phyloP scores from a whole-genome alignment of 2,329 filamentous ascomycete genomes.

The Tolypocladium cylindrosporum region DNA sequence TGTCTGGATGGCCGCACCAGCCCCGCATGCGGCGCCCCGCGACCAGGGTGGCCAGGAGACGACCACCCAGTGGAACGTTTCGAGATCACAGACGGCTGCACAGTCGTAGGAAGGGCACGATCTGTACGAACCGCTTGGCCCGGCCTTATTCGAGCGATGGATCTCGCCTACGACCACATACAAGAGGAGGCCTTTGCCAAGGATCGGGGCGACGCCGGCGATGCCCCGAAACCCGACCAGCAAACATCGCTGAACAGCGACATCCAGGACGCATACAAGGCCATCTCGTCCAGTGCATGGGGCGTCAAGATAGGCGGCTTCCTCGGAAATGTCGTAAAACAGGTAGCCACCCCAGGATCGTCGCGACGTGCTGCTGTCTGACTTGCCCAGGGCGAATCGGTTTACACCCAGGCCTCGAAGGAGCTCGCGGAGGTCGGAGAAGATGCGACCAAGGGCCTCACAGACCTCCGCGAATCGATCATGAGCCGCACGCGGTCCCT shows the following conservation, averaged over 20 bases:
- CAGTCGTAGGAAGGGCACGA: not conserved
- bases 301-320: slow-evolving; percentile 80
- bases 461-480: slow-evolving; percentile 56
- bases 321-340: slow-evolving; percentile 85
- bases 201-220: slow-evolving; percentile 38
- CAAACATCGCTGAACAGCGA: slow-evolving; percentile 67
- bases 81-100: not conserved
- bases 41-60: not conserved
- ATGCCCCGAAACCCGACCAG: slow-evolving; percentile 29
- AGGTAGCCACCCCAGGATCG: slow-evolving; percentile 39
- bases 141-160: slow-evolving; percentile 47
- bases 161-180: slow-evolving; percentile 95
- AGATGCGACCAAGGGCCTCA: slow-evolving; percentile 74
- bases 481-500: slow-evolving; percentile 65
- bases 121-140: not conserved
- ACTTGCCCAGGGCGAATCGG: slow-evolving; percentile 57
- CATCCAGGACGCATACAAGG: slow-evolving; percentile 90
- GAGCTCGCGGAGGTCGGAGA: slow-evolving; percentile 71
- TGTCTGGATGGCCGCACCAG: not conserved
- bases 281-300: slow-evolving; percentile 86
- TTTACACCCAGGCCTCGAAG: slow-evolving; percentile 77
- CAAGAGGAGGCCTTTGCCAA: slow-evolving; percentile 67
- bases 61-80: not conserved
- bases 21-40: not conserved
- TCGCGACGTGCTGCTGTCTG: not conserved